Conservation (phyloP, 139 green algal species). For the Coccomyxa sp. region DNA sequence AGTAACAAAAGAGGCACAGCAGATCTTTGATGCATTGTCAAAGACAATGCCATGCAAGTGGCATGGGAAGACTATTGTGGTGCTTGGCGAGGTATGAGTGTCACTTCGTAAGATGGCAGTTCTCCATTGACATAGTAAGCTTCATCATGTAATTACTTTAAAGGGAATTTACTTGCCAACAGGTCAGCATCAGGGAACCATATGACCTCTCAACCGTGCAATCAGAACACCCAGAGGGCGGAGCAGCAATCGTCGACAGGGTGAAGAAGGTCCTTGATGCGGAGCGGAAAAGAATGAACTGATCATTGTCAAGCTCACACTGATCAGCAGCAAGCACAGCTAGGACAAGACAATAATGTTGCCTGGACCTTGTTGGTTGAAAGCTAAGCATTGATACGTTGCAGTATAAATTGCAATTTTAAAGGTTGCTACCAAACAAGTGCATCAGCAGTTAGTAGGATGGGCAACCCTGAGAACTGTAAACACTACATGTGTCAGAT, state of each 20-base stretch:
- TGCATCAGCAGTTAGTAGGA: too few relatives aligned
- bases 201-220: background rate
- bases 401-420: too few relatives aligned
- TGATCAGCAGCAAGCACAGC: background rate
- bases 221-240: background rate
- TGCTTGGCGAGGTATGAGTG: constrained; percentile 43
- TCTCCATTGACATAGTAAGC: background rate
- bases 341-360: background rate
- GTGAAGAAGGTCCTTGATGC: background rate
- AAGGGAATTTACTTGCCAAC: background rate
- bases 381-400: too few relatives aligned
- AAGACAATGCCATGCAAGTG: constrained; percentile 51
- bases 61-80: constrained; percentile 41
- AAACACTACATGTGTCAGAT: too few relatives aligned
- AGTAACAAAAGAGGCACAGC: constrained; percentile 38
- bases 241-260: background rate
- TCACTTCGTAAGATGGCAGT: background rate
- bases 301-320: background rate
- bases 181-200: background rate
- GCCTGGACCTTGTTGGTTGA: background rate
- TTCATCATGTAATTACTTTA: background rate
- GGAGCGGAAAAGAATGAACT: background rate
- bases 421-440: too few relatives aligned
- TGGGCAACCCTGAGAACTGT: too few relatives aligned
- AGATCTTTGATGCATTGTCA: constrained; percentile 42